phyloP scores from a whole-genome alignment of 768 basidiomycete species.

The Mycena sanguinolenta region DNA sequence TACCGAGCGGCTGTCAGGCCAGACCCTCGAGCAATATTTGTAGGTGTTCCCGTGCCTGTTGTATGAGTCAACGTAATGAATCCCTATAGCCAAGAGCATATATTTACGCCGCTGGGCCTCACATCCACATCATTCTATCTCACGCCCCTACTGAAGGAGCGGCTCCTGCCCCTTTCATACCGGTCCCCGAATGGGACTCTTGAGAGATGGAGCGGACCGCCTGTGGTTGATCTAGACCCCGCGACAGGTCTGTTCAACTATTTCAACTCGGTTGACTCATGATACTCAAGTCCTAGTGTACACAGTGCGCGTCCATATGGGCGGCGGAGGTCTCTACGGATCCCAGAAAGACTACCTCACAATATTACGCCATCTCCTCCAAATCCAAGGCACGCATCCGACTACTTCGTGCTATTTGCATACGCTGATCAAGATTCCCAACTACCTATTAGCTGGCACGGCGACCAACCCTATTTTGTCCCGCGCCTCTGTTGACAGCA shows the following conservation, averaged over 20 bases:
- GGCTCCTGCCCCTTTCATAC: constrained; percentile 29
- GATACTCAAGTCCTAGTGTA: not conserved
- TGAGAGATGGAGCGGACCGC: constrained; percentile 29
- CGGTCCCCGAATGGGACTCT: constrained; percentile 32
- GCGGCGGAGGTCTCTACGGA: constrained; percentile 38
- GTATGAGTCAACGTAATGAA: not conserved
- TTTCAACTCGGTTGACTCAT: not conserved
- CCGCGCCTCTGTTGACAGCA: constrained; percentile 7
- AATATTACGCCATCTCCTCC: constrained; percentile 34
- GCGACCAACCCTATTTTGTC: constrained; percentile 22
- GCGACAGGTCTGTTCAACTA: constrained; percentile 1
- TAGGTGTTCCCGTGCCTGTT: constrained; percentile 22
- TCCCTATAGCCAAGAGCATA: constrained; percentile 36
- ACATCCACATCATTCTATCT: constrained; percentile 40
- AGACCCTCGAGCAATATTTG: constrained; percentile 47
- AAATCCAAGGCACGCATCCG: constrained; percentile 17
- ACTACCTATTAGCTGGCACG: constrained; percentile 13
- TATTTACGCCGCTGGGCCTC: constrained; percentile 39
- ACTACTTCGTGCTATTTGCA: not conserved
- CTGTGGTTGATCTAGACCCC: constrained; percentile 30
- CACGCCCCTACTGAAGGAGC: constrained; percentile 33
- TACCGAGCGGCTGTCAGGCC: constrained; percentile 42
- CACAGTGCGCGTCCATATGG: constrained; percentile 38
- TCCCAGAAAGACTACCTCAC: too few species aligned
- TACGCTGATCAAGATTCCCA: not conserved